Percentiles rank a stretch among this genome's conserved stretches.
phyloP scores from a whole-genome alignment of 805 yeast genomes.

The Isabelozyma pseudorhagii region DNA sequence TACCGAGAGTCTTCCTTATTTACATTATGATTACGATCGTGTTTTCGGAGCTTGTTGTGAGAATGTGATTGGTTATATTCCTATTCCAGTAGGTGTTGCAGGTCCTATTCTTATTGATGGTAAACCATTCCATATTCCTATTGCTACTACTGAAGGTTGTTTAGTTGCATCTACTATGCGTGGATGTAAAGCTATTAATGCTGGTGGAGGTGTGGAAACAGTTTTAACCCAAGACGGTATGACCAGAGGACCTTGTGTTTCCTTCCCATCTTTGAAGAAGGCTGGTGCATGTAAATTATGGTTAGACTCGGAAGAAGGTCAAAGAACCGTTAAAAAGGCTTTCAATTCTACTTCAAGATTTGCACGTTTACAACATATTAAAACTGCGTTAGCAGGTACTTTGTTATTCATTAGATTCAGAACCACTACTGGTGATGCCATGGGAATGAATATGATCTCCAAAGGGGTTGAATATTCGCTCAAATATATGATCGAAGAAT shows the following conservation, averaged over 20 bases:
- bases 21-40: slow-evolving; percentile 85
- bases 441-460: slow-evolving; percentile 99
- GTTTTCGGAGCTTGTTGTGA: slow-evolving; percentile 99
- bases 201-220: slow-evolving; percentile 94
- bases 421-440: slow-evolving; percentile 99
- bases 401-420: slow-evolving; percentile 85
- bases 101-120: slow-evolving; percentile 95
- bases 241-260: slow-evolving; percentile 99
- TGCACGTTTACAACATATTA: slow-evolving; percentile 87
- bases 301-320: slow-evolving; percentile 96
- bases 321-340: slow-evolving; percentile 72
- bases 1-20: slow-evolving; percentile 70
- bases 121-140: slow-evolving; percentile 84
- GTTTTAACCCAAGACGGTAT: slow-evolving; percentile 94
- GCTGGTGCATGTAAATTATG: slow-evolving; percentile 94
- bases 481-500: slow-evolving; percentile 78
- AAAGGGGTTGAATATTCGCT: slow-evolving; percentile 93
- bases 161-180: slow-evolving; percentile 98
- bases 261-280: slow-evolving; percentile 76
- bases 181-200: slow-evolving; percentile 96
- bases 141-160: slow-evolving; percentile 99
- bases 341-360: slow-evolving; percentile 96
- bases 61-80: slow-evolving; percentile 95
- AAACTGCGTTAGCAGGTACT: slow-evolving; percentile 93
- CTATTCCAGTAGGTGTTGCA: slow-evolving; percentile 95